Evolutionary conservation across 306 rosid species (phyloP), one percentile per base, ranked within the genome.

Genomic region (Fragaria iinumae): DNA sequence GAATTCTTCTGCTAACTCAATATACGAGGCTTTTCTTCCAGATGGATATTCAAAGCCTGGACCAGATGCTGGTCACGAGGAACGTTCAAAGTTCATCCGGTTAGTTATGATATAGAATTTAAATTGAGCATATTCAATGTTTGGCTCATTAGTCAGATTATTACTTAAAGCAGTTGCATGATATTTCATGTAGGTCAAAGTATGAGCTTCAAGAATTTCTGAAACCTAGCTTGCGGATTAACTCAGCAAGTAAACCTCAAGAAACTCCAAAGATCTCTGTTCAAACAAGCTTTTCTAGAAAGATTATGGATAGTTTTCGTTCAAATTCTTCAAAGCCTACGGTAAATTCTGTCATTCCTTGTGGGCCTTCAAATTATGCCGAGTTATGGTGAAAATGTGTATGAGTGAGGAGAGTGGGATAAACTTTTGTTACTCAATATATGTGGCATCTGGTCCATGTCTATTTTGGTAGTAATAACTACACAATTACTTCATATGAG

Each of bases 171-270:
- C 49, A 23, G 49, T 23, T 17, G 27, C 66, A 69, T 78, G 50
- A 69, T 83, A 71, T 78, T 77, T 78, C 45, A 39, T 84, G 76
- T 82, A 96, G 99, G 86, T 85, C 96, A 66, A 96, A 96, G 77
- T 96, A 96, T 84, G 99, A 96, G 86, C 69, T 73, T 70, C 99
- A 96, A 84, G 93, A 84, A 62, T 96, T 96, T 84, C 83, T 96
- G 88, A 96, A 96, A 83, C 96, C 99, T n/a, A 88, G 93, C 84
- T 81, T 96, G 91, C 93, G 99, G 80, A 96, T 96, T 80, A 76
- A 83, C 65, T 91, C 92, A 43, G 41, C 69, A 17, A 65, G 36
- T 65, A 65, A 65, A 65, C 10, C n/a, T 65, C 47, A 17, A 65
- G 69, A 65, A 65, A 34, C 69, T 34, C 47, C 69, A 76, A 85